Evolutionary conservation across 257 asterid species (phyloP).

Genomic region (Haberlea rhodopensis): DNA sequence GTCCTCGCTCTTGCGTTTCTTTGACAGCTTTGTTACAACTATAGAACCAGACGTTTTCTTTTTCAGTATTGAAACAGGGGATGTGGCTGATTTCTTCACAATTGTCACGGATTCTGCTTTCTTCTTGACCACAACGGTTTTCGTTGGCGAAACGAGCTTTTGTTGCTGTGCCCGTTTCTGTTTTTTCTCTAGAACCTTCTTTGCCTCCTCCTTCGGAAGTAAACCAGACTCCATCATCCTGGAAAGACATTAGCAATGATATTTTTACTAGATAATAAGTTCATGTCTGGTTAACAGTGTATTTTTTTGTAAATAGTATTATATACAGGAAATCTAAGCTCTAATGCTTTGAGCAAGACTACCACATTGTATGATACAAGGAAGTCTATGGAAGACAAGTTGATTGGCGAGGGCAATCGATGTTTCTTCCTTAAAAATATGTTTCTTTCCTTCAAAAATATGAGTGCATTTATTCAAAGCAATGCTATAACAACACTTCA

Average conservation of each 20-base stretch:
- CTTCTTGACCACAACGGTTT: conserved; percentile 56
- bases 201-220: conserved; percentile 71
- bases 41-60: conserved; percentile 46
- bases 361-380: background rate
- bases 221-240: conserved; percentile 99
- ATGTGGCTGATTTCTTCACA: conserved; percentile 37
- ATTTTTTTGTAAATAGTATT: no score
- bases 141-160: conserved; percentile 65
- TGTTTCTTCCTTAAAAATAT: no score
- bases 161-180: conserved; percentile 57
- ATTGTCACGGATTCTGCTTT: conserved; percentile 29
- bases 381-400: background rate
- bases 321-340: background rate
- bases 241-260: conserved; percentile 6
- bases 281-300: background rate
- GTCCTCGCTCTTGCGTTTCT: conserved; percentile 51
- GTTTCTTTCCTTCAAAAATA: background rate
- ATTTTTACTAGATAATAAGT: no score
- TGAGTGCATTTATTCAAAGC: background rate
- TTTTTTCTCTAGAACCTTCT: conserved; percentile 63
- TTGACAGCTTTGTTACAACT: conserved; percentile 39
- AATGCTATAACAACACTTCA: background rate
- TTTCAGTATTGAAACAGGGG: conserved; percentile 36
- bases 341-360: background rate
- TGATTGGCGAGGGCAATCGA: background rate